Conservation (phyloP, 805 yeast genomes). For the Yamadazyma phyllophila region DNA sequence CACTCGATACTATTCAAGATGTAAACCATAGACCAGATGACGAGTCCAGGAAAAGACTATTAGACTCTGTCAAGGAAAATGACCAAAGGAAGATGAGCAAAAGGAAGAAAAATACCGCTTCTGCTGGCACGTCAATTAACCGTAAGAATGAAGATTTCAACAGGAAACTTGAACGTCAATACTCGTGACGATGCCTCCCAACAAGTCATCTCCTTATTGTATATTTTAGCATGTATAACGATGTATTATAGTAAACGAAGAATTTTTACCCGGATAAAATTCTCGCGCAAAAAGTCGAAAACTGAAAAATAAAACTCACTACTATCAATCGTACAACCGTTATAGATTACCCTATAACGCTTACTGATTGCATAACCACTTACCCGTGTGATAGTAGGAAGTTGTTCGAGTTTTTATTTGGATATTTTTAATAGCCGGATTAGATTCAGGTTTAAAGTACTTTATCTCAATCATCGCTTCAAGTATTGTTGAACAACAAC, state of each 20-base stretch:
- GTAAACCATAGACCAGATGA: slow-evolving; percentile 26
- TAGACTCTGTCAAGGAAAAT: slow-evolving; percentile 30
- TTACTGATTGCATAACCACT: not conserved
- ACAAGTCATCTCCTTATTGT: not conserved
- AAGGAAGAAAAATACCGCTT: slow-evolving; percentile 27
- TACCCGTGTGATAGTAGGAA: slow-evolving; percentile 1
- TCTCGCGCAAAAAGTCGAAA: slow-evolving; percentile 5
- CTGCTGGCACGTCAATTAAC: slow-evolving; percentile 51
- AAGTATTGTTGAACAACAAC: not conserved
- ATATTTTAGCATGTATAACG: not conserved
- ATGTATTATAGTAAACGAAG: not conserved
- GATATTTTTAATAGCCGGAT: too few species aligned
- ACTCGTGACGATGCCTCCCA: too few species aligned
- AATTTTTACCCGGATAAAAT: slow-evolving; percentile 5
- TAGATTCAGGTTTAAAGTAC: too few species aligned
- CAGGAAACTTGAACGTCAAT: slow-evolving; percentile 60
- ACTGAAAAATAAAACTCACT: slow-evolving; percentile 4
- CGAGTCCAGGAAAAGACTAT: slow-evolving; percentile 25
- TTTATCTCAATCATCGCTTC: too few species aligned
- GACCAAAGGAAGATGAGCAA: slow-evolving; percentile 34
- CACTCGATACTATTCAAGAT: not conserved
- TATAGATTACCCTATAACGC: slow-evolving; percentile 3
- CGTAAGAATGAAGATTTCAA: slow-evolving; percentile 75
- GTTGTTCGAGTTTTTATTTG: not conserved
- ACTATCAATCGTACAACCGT: slow-evolving; percentile 3